These are phyloP conservation scores for Salinomyces thailandicus DNA, from an alignment of 2,329 filamentous ascomycete species.

Conservation along the genomic window DNA sequence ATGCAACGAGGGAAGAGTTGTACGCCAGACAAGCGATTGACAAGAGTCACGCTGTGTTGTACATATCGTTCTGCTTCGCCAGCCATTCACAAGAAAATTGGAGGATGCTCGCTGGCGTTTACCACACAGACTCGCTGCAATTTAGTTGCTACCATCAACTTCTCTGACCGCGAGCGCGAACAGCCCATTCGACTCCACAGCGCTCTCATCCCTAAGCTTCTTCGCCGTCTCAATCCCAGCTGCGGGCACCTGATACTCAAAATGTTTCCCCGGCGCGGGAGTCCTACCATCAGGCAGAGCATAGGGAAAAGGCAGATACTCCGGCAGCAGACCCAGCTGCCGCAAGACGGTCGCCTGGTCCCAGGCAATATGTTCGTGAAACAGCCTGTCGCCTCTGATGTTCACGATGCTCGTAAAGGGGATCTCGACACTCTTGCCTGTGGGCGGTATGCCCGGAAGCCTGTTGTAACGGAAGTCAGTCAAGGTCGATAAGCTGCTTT, in stretches of 20 bases:
- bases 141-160: constrained; percentile 3
- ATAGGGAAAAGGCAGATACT: constrained; percentile 53
- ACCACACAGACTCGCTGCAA: too few relatives aligned
- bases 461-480: too few relatives aligned
- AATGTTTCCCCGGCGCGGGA: constrained; percentile 29
- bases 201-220: constrained; percentile 43
- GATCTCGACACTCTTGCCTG: constrained; percentile 43
- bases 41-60: too few relatives aligned
- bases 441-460: constrained; percentile 50
- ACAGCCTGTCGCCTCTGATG: constrained; percentile 56
- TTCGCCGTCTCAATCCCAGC: constrained; percentile 44
- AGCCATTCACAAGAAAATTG: too few relatives aligned
- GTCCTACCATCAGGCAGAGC: constrained; percentile 18
- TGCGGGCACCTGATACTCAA: constrained; percentile 53
- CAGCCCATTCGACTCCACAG: constrained; percentile 47
- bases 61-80: too few relatives aligned
- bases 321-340: constrained; percentile 53
- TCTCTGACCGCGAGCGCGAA: constrained; percentile 24
- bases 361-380: constrained; percentile 63
- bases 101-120: too few relatives aligned
- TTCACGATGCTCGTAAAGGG: constrained; percentile 57
- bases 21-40: too few relatives aligned
- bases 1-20: too few relatives aligned
- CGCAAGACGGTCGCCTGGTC: constrained; percentile 53
- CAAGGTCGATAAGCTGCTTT: too few relatives aligned